Evolutionary conservation across 495 filamentous ascomycete genomes (phyloP), one percentile per base, ranked within the genome.

Genomic region (Cercophora samala): DNA sequence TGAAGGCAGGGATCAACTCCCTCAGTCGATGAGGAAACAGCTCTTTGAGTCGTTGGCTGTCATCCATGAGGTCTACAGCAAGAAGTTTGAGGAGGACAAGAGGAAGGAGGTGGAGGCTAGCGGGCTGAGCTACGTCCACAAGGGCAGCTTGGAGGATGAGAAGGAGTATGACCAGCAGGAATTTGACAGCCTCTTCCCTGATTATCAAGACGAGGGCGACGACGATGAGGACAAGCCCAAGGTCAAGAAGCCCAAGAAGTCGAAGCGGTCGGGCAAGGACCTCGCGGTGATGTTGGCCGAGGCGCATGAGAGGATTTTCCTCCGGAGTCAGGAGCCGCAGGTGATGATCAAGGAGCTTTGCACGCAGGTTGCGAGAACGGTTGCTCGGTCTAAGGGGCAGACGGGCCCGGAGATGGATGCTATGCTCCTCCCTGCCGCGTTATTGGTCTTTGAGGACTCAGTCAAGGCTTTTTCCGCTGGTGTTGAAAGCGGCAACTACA

Each of bases 11-110:
- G 68, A 73, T 4, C 79, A 72, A 19, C 70, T 86, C 32, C 73
- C 78, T 5, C 42, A 58, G 1, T 51, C 65, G 25, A 52, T 74
- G 6, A 73, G 82, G 13, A 69, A 78, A 24, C 70, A 71, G 2
- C 68, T 85, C 1, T 76, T 84, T 26, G 77, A 83, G 64, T 79
- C 87, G n/a, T 86, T 94, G 56, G 83, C 90, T 52, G 77, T 78
- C 8, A 87, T 94, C 76, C 95, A 94, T 72, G 76, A 84, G 56
- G 79, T 91, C 24, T 99, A 93, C 93, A 90, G 87, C 70, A 79
- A 82, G 46, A 86, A 89, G 72, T 84, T 96, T 17, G 83, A 85
- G 42, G 81, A 87, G 26, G 93, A 96, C 68, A 46, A 46, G 37
- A 88, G 91, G 72, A 86, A 88, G 72, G 83, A 89, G 63, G 87